A percentile compares a stretch with the other conserved stretches of the same genome.
Conservation (phyloP, 768 basidiomycete genomes). For the Serpula lacrymans region DNA sequence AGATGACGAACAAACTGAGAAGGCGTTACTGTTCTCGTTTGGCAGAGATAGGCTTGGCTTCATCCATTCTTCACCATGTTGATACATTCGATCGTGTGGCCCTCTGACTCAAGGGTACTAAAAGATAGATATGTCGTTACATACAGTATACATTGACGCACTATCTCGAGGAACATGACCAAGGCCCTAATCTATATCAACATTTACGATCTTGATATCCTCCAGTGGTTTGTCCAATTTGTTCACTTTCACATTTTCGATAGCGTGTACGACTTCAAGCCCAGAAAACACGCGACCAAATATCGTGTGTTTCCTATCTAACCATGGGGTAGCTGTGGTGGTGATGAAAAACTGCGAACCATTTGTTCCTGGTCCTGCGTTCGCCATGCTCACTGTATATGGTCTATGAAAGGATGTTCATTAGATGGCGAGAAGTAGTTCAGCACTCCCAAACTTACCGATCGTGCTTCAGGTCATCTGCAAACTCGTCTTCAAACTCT, state of each 20-base stretch:
- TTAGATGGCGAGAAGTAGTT: slow-evolving; percentile 3
- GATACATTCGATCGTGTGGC: slow-evolving; percentile 46
- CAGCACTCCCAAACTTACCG: no score
- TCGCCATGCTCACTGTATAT: slow-evolving; percentile 95
- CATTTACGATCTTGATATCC: slow-evolving; percentile 87
- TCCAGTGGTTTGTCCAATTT: slow-evolving; percentile 88
- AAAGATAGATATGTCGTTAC: slow-evolving; percentile 3
- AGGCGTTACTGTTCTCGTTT: slow-evolving; percentile 34
- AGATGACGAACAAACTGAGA: slow-evolving; percentile 28
- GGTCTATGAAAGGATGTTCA: slow-evolving; percentile 49
- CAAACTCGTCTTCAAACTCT: slow-evolving; percentile 93
- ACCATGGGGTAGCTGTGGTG: slow-evolving; percentile 89
- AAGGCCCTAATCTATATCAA: slow-evolving; percentile 64
- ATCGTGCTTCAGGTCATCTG: slow-evolving; percentile 86
- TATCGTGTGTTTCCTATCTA: slow-evolving; percentile 89
- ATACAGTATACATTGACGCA: slow-evolving; percentile 18
- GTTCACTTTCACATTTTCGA: slow-evolving; percentile 87
- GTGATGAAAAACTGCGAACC: slow-evolving; percentile 99
- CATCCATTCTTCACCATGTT: slow-evolving; percentile 27
- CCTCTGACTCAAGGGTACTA: slow-evolving; percentile 27
- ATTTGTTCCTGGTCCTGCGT: slow-evolving; percentile 86
- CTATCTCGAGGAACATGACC: slow-evolving; percentile 17
- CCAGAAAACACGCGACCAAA: slow-evolving; percentile 89
- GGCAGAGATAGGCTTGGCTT: slow-evolving; percentile 13
- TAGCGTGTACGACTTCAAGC: slow-evolving; percentile 84